These are phyloP conservation scores for Didymosphaeria variabile DNA, from an alignment of 2,329 filamentous ascomycete species.

Conservation along the genomic window DNA sequence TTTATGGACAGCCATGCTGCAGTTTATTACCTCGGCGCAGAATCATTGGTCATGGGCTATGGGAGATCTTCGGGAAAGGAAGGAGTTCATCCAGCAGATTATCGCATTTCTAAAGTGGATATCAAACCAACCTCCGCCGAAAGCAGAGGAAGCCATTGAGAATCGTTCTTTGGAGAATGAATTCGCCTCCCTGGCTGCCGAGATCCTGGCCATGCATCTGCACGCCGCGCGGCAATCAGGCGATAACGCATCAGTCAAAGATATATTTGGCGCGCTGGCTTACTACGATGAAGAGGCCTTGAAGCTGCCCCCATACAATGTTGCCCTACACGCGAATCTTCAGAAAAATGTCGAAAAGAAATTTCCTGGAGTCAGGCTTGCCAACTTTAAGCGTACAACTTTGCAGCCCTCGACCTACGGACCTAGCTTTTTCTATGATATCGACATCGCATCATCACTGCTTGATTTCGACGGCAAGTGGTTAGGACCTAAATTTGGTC, in stretches of 20 bases:
- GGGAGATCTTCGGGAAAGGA: slow-evolving; percentile 77
- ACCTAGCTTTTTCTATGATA: slow-evolving; percentile 82
- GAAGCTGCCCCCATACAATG: slow-evolving; percentile 82
- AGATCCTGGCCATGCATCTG: slow-evolving; percentile 89
- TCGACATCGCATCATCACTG: slow-evolving; percentile 77
- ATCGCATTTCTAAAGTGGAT: slow-evolving; percentile 71
- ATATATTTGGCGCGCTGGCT: slow-evolving; percentile 75
- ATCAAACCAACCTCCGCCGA: slow-evolving; percentile 35
- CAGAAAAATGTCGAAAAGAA: slow-evolving; percentile 82
- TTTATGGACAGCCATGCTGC: slow-evolving; percentile 77
- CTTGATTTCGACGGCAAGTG: slow-evolving; percentile 81
- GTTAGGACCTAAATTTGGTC: slow-evolving; percentile 63
- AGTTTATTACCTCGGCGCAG: slow-evolving; percentile 87
- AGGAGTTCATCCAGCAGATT: slow-evolving; percentile 75
- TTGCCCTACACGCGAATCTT: slow-evolving; percentile 85
- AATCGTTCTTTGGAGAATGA: slow-evolving; percentile 53
- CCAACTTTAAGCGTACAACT: slow-evolving; percentile 80
- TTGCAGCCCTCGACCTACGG: slow-evolving; percentile 74
- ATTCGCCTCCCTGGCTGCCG: slow-evolving; percentile 82
- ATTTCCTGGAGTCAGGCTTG: slow-evolving; percentile 77
- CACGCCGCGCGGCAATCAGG: slow-evolving; percentile 84
- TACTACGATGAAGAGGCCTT: slow-evolving; percentile 85
- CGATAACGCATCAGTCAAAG: slow-evolving; percentile 72
- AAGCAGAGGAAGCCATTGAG: slow-evolving; percentile 32
- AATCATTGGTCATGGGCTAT: slow-evolving; percentile 98